Conservation (phyloP, 768 basidiomycete genomes). For the Russula griseocarnosa region DNA sequence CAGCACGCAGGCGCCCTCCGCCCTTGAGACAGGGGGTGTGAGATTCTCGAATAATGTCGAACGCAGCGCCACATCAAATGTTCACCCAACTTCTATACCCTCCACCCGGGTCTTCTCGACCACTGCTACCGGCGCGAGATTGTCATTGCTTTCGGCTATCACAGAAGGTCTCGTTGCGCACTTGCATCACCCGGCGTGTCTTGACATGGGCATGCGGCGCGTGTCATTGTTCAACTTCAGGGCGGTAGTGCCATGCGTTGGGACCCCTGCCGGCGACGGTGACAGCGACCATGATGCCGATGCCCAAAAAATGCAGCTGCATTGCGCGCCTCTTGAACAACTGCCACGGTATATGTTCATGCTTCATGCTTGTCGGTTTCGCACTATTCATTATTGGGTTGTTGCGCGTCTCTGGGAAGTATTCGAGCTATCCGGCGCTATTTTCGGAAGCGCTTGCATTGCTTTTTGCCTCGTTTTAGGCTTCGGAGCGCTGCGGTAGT, state of each 20-base stretch:
- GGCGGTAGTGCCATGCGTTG: conserved; percentile 2
- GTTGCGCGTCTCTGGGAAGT: conserved; percentile 13
- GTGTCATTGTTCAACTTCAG: background rate
- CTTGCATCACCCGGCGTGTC: conserved; percentile 3
- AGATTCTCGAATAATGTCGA: conserved; percentile 2
- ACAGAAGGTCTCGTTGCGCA: conserved; percentile 1
- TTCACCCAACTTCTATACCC: background rate
- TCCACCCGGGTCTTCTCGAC: conserved; percentile 4
- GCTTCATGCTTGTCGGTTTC: conserved; percentile 17
- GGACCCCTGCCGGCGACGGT: background rate
- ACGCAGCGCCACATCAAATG: background rate
- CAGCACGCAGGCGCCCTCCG: background rate
- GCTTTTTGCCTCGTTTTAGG: conserved; percentile 16
- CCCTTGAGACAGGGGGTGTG: conserved; percentile 11
- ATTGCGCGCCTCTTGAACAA: conserved; percentile 10
- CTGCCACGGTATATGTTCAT: conserved; percentile 11
- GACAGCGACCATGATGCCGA: background rate
- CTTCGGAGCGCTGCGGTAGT: conserved; percentile 14
- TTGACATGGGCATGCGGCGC: conserved; percentile 13
- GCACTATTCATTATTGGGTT: conserved; percentile 11
- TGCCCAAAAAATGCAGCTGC: background rate
- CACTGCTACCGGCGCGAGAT: background rate
- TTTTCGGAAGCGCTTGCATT: conserved; percentile 21
- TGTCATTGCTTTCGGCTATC: conserved; percentile 1
- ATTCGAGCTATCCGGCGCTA: conserved; percentile 1